Base-by-base conservation (phyloP, 805 yeast genomes). In the Schizosaccharomyces octosporus region DNA sequence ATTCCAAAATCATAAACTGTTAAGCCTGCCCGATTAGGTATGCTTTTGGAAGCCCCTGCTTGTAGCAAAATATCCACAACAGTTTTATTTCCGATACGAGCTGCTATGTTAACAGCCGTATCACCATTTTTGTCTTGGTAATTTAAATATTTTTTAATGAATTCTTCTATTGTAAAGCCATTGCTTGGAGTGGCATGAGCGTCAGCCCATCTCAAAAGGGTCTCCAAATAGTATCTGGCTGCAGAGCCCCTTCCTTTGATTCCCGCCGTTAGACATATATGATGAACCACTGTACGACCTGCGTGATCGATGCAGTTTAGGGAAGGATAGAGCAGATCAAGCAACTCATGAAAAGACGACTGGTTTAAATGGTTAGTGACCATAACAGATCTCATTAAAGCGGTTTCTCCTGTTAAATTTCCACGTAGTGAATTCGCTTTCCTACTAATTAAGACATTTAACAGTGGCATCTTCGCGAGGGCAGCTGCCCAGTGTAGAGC, bases 401-500 rank as follows among this genome's bases (percentile, higher is more conserved):
- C 86, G 0, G 95, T 83, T 70, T 93, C 96, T 19, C 97, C 97
- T 48, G 79, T 79, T 65, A 79, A 79, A 71, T 90, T 94, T 55
- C 93, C 79, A 48, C 88, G 73, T 7, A 81, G 76, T 48, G 90
- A 77, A 64, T 79, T 78, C 0, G 94, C 82, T 15, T 87, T 85
- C 55, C 78, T 75, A 48, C 78, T 73, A 39, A 93, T 83, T 17
- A 87, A 75, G 48, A 82, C 82, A 55, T 75, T 79, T 2, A 87
- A 90, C 61, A 89, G 75, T 2, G 81, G 74, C 1, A 83, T 72
- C 63, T 87, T 81, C 0, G 95, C 97, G 70, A 93, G 77, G 0
- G 97, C 86, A 17, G 97, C 82, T 3, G 97, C 94, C 94, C 97
- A 86, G 71, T 93, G 99, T 62, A 93, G 76, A 0, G 95, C 87